Percentiles rank a stretch among this genome's conserved stretches.
Evolutionary conservation across 2,329 filamentous ascomycete genomes (phyloP).

Genomic region (Fusarium coicis): DNA sequence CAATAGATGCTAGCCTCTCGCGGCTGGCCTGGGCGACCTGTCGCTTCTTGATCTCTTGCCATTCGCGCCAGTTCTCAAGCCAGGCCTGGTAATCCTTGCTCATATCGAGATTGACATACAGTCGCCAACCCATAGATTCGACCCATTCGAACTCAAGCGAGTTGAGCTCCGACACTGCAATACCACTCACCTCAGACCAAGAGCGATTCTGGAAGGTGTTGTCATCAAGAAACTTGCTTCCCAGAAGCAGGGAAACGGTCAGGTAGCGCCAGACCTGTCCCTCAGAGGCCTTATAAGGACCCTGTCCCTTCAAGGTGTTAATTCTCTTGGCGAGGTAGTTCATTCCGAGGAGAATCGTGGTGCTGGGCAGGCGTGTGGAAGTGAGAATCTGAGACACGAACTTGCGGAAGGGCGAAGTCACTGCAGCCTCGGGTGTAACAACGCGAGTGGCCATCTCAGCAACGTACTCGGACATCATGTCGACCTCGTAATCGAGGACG

Average conservation of each 20-base stretch:
- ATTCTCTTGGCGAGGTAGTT: constrained; percentile 89
- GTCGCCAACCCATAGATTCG: constrained; percentile 80
- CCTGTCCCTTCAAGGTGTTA: constrained; percentile 72
- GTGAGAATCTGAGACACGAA: constrained; percentile 92
- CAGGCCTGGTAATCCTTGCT: constrained; percentile 76
- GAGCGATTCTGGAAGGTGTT: constrained; percentile 98
- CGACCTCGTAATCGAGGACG: constrained; percentile 96
- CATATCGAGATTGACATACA: constrained; percentile 86
- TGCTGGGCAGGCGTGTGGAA: constrained; percentile 88
- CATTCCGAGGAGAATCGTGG: constrained; percentile 89
- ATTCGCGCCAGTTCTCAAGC: constrained; percentile 70
- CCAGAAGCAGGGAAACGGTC: constrained; percentile 84
- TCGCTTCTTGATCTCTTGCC: constrained; percentile 66
- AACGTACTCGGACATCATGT: constrained; percentile 95
- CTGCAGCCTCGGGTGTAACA: constrained; percentile 61
- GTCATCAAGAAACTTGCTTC: constrained; percentile 96
- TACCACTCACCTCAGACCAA: constrained; percentile 95
- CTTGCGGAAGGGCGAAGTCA: constrained; percentile 84
- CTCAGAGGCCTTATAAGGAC: constrained; percentile 67
- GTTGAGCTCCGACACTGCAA: constrained; percentile 85
- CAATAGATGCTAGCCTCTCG: constrained; percentile 61
- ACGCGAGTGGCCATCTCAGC: constrained; percentile 81
- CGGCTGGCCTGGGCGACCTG: constrained; percentile 59
- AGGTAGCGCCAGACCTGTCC: constrained; percentile 88
- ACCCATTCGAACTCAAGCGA: constrained; percentile 90